Percentiles rank a stretch among this genome's conserved stretches.
These are phyloP conservation scores for Claviceps humidiphila DNA, from an alignment of 2,329 filamentous ascomycete genomes.

Conservation along the genomic window DNA sequence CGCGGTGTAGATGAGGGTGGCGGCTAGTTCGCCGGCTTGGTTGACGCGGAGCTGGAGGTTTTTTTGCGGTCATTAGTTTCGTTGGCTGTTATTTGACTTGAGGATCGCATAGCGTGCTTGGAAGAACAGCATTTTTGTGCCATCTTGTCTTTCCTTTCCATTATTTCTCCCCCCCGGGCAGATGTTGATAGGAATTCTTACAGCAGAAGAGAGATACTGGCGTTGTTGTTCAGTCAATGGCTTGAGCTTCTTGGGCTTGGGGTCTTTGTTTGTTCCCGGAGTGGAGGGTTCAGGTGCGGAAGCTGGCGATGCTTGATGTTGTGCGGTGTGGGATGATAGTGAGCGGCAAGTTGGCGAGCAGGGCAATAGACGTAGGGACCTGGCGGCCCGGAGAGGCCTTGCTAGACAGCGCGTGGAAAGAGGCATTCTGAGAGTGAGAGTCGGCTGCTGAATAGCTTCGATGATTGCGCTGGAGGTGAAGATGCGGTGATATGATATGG, in stretches of 20 bases:
- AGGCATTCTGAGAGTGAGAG: constrained; percentile 7
- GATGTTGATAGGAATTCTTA: constrained; percentile 20
- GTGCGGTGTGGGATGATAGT: constrained; percentile 5
- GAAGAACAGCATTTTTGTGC: too few species aligned
- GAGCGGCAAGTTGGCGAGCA: constrained; percentile 3
- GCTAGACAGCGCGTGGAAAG: constrained; percentile 9
- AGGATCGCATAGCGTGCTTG: too few species aligned
- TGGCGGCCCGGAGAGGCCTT: constrained; percentile 4
- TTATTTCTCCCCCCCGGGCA: too few species aligned
- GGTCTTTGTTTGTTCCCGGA: background rate
- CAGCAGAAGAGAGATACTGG: constrained; percentile 62
- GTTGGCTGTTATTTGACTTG: too few species aligned
- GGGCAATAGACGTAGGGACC: background rate
- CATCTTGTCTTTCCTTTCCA: too few species aligned
- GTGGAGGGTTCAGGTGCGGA: background rate
- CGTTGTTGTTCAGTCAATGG: constrained; percentile 57
- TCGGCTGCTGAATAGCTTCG: too few species aligned
- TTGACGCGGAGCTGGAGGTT: constrained; percentile 67
- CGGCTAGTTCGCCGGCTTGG: constrained; percentile 94
- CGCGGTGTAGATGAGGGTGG: constrained; percentile 82
- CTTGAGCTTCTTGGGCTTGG: constrained; percentile 22
- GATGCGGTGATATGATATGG: background rate
- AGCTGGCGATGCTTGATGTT: constrained; percentile 1
- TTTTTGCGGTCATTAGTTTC: too few species aligned
- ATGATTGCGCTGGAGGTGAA: background rate